Conservation (phyloP, 2,329 filamentous ascomycete genomes). For the Fusarium musae region DNA sequence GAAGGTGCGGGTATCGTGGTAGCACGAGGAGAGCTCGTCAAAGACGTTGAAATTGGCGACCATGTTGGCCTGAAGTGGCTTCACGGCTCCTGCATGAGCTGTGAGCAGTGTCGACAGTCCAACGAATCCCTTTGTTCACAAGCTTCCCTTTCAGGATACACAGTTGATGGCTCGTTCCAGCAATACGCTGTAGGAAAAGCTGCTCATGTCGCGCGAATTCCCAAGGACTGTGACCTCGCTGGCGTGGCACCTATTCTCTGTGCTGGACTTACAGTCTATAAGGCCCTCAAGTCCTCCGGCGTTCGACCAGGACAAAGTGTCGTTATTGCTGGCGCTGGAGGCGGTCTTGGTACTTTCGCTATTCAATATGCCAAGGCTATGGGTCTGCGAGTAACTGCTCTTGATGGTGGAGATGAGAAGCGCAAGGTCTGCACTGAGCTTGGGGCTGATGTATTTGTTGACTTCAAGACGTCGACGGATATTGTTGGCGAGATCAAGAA, state of each 20-base stretch:
- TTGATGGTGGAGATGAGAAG: slow-evolving; percentile 88
- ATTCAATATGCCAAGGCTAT: slow-evolving; percentile 89
- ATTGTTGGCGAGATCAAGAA: slow-evolving; percentile 80
- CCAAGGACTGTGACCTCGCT: slow-evolving; percentile 77
- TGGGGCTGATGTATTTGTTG: slow-evolving; percentile 77
- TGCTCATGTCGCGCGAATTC: slow-evolving; percentile 80
- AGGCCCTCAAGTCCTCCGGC: slow-evolving; percentile 82
- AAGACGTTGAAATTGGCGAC: slow-evolving; percentile 81
- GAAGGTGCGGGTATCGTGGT: slow-evolving; percentile 84
- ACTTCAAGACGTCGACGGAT: slow-evolving; percentile 79
- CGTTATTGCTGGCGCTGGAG: slow-evolving; percentile 84
- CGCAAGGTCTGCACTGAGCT: slow-evolving; percentile 73
- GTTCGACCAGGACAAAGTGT: slow-evolving; percentile 77
- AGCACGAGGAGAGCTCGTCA: slow-evolving; percentile 77
- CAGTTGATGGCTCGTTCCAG: slow-evolving; percentile 89
- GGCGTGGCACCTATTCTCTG: slow-evolving; percentile 83
- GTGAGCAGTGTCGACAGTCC: slow-evolving; percentile 79
- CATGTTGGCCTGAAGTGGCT: slow-evolving; percentile 90
- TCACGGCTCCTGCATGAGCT: slow-evolving; percentile 83
- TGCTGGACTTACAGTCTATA: slow-evolving; percentile 86
- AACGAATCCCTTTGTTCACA: slow-evolving; percentile 84
- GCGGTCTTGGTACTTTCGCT: slow-evolving; percentile 79
- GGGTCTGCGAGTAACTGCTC: slow-evolving; percentile 80
- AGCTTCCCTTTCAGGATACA: slow-evolving; percentile 83
- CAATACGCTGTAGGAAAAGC: slow-evolving; percentile 88